Base-by-base conservation (phyloP, 208 protist genomes). In the Angomonas ambiguus region DNA sequence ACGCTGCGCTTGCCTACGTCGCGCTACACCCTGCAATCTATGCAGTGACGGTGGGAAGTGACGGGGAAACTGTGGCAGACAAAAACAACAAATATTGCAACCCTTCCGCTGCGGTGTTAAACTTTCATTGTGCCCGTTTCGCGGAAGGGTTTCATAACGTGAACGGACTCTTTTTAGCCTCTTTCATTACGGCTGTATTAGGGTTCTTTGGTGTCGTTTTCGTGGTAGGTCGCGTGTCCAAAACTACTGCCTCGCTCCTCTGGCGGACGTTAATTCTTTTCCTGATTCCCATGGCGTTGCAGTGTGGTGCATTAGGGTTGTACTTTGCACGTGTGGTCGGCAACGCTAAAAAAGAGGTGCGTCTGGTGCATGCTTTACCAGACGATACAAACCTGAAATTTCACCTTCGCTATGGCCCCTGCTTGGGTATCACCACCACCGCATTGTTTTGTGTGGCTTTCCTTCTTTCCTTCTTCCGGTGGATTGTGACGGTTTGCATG, bases 101-200 rank as follows among this genome's bases (percentile, higher is more conserved):
- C 64, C 74, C 75, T 8, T 71, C 60, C 2, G 55, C 56, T 10
- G 58, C 30, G 13, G 42, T 64, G 10, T 66, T 81, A 65, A 69
- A 65, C 2, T 71, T 63, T 60, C 67, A 66, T 32, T 88, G 79
- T 48, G 85, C 81, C 30, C 71, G 74, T 18, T 88, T 91, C 55
- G 78, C 80, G 20, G 79, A 85, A 63, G 63, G 62, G 1, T 86
- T 80, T 64, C 76, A 84, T 62, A 56, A 67, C 6, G 74, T 84
- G 48, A 83, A 76, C 64, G 78, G 79, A 30, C 69, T 87, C 31
- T 69, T 77, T 25, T 42, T 88, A 10, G 68, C 49, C 32, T 77
- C 67, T 65, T 85, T 91, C 64, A 80, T 86, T 53, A 69, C 76
- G 1, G 65, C 62, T 55, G 57, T 83, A 2, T n/a, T 84, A 1